phyloP scores from a whole-genome alignment of 805 yeast species.

The Starmerella gropengiesseri region DNA sequence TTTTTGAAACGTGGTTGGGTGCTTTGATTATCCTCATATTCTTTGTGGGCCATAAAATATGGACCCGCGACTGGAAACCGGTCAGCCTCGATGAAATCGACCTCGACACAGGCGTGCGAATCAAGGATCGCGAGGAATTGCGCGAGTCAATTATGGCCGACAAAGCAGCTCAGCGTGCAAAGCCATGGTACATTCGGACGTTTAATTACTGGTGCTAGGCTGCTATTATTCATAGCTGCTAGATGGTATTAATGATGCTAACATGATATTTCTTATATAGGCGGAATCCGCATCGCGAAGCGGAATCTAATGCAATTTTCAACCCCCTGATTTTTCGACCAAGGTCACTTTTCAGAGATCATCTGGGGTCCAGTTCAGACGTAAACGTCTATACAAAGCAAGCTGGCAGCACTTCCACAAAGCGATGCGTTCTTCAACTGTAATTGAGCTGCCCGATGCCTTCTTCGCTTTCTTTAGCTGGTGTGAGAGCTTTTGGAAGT shows the following conservation, averaged over 20 bases:
- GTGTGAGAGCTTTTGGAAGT: background rate
- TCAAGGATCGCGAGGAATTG: slow-evolving; percentile 11
- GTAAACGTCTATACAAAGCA: slow-evolving; percentile 1
- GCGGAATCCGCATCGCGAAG: background rate
- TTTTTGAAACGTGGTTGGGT: slow-evolving; percentile 59
- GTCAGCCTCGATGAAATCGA: slow-evolving; percentile 12
- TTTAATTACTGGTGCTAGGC: slow-evolving; percentile 19
- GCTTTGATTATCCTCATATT: slow-evolving; percentile 49
- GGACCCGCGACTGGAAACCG: slow-evolving; percentile 15
- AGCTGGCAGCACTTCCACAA: slow-evolving; percentile 3
- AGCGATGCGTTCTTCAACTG: slow-evolving; percentile 3
- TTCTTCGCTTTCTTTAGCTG: slow-evolving; percentile 1
- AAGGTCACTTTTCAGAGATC: background rate
- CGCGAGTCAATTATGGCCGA: slow-evolving; percentile 13
- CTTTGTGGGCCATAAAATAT: slow-evolving; percentile 32
- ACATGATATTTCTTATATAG: too few relatives aligned
- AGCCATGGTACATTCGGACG: slow-evolving; percentile 6
- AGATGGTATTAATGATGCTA: too few relatives aligned
- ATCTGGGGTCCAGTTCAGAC: slow-evolving; percentile 2
- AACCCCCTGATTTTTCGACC: too few relatives aligned
- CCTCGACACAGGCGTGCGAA: slow-evolving; percentile 15
- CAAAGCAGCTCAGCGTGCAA: slow-evolving; percentile 1
- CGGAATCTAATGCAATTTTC: background rate
- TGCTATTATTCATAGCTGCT: slow-evolving; percentile 16
- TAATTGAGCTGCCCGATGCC: background rate